Base-by-base conservation (phyloP, 305 asterid genomes). In the Plantago lanceolata region DNA sequence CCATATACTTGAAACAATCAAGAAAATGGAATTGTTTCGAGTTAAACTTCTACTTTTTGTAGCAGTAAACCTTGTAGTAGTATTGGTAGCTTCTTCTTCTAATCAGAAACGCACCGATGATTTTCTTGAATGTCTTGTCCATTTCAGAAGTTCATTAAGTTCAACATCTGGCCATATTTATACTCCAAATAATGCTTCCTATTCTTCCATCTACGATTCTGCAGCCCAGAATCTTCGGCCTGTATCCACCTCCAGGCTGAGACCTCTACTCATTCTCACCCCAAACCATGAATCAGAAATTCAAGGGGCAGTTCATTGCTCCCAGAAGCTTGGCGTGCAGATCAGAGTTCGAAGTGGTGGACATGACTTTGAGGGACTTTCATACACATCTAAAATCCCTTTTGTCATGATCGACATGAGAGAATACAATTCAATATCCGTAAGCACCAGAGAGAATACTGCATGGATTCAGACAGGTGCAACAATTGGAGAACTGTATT, bases 401-500 rank as follows among this genome's bases (percentile, higher is more conserved):
- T 83, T 78, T 61, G 61, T 83, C 26, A 43, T 83, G 28, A 43
- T 83, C 6, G 89, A 83, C 71, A 63, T 78, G 72, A 31, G 58
- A 8, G 73, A 80, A 61, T 51, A 80, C 13, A 58, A 74, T 28
- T 65, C 82, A 11, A 55, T 71, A 52, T 29, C 48, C 16, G 20
- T 82, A 2, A 57, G 69, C 66, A 1, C 21, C 7, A 53, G 33
- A 8, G 64, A 68, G 0, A 60, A 67, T 6, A 80, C 82, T 5
- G 82, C 80, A 0, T 80, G 84, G 88, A 73, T 78, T 12, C 75
- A 74, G 35, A 51, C 70, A 0, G 86, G 89, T 17, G 78, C 84
- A 37, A 78, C 84, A 0, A 21, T 78, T 16, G 89, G 89, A 15
- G 76, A 76, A 14, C 65, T 83, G 2, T 83, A 78, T 59, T 28